Percentiles rank a stretch among this genome's conserved stretches.
Evolutionary conservation across 805 yeast species (phyloP).

Genomic region (Lipomyces kockii): DNA sequence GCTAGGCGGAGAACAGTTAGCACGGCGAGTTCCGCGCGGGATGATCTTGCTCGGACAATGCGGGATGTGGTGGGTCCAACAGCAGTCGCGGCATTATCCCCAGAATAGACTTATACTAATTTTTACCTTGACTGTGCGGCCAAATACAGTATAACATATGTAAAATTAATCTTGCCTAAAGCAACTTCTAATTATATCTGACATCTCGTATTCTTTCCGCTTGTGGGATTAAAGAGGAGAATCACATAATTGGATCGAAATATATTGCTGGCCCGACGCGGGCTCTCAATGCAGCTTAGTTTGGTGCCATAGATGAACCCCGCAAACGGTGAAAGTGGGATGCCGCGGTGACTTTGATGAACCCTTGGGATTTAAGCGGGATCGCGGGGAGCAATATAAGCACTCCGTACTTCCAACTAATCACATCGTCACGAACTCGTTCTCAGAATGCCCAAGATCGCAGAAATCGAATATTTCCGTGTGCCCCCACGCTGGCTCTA

Average conservation of each 20-base stretch:
- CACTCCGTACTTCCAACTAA: background rate
- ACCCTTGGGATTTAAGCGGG: background rate
- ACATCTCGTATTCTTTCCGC: background rate
- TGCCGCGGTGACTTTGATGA: background rate
- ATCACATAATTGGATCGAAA: no score
- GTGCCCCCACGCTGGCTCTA: conserved; percentile 45
- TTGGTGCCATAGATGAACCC: background rate
- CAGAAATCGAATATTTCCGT: conserved; percentile 41
- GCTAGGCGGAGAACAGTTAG: no score
- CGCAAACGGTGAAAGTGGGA: background rate
- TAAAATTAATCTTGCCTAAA: no score
- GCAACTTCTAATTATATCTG: no score
- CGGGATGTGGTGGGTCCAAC: no score
- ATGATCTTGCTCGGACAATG: no score
- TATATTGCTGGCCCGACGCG: background rate
- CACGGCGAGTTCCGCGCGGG: no score
- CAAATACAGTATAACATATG: no score
- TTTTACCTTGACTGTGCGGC: no score
- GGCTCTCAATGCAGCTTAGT: background rate
- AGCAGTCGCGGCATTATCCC: no score
- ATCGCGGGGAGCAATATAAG: background rate
- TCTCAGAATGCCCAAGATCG: conserved; percentile 17
- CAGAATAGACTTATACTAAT: no score
- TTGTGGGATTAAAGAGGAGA: background rate
- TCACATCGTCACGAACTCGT: background rate